These are phyloP conservation scores for Thermochaetoides thermophila DNA, from an alignment of 495 filamentous ascomycete genomes.

Conservation along the genomic window DNA sequence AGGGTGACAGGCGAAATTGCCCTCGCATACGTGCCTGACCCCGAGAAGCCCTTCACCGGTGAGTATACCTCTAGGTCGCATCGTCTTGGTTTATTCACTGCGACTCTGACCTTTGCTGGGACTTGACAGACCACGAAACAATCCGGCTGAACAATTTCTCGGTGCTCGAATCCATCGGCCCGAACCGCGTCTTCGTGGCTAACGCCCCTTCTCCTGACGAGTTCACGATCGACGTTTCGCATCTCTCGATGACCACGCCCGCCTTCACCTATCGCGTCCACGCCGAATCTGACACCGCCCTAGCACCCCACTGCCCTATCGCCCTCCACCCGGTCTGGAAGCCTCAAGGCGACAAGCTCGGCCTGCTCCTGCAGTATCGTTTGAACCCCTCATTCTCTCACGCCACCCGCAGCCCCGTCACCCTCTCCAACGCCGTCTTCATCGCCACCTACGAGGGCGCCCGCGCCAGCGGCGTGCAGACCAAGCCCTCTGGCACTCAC, in stretches of 20 bases:
- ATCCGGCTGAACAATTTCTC: slow-evolving; percentile 85
- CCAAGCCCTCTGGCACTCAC: slow-evolving; percentile 64
- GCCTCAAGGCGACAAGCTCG: slow-evolving; percentile 64
- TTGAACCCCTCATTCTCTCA: slow-evolving; percentile 55
- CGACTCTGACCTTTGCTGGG: not conserved
- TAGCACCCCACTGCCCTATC: slow-evolving; percentile 49
- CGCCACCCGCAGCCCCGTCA: slow-evolving; percentile 35
- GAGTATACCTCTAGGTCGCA: no score
- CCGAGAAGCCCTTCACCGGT: slow-evolving; percentile 23
- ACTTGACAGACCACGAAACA: slow-evolving; percentile 34
- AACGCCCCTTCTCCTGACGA: slow-evolving; percentile 56
- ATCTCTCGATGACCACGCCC: slow-evolving; percentile 52
- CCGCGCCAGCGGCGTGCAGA: slow-evolving; percentile 47
- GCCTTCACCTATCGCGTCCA: slow-evolving; percentile 96
- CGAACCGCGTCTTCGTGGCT: slow-evolving; percentile 78
- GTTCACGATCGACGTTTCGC: slow-evolving; percentile 59
- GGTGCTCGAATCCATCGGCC: slow-evolving; percentile 83
- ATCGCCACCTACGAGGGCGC: slow-evolving; percentile 63
- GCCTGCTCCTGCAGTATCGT: slow-evolving; percentile 69
- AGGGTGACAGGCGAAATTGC: slow-evolving; percentile 84
- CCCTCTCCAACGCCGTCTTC: slow-evolving; percentile 67
- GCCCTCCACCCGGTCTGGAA: slow-evolving; percentile 72
- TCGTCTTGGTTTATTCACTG: not conserved
- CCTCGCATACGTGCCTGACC: slow-evolving; percentile 57
- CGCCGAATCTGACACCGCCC: slow-evolving; percentile 49